Base-by-base conservation (phyloP, 108 stramenopile species). In the Aureococcus anophagefferens region DNA sequence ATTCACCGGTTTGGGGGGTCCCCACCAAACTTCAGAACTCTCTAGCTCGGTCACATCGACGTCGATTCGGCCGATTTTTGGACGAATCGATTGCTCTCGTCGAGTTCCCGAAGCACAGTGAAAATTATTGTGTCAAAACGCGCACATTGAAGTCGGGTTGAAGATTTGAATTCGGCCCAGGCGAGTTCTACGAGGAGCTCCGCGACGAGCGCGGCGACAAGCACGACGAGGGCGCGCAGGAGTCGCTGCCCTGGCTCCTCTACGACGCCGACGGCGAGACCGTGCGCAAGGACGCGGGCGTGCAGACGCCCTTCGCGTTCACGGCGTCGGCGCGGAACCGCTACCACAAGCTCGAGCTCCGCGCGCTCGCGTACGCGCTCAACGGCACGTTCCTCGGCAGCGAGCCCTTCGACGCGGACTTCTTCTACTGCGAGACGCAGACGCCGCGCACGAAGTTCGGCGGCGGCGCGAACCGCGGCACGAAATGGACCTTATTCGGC, bases 371-470 rank as follows among this genome's bases (percentile, higher is more conserved):
- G 66, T 91, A 85, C 76, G 72, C 76, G 0, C 28, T 89, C 0
- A 83, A 88, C 62, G 90, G 90, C 40, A 85, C 83, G 36, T 89
- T 88, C 74, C 46, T 86, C 5, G 88, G 87, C 33, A 62, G 82
- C 25, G 79, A 83, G 68, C 72, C 86, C 40, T 68, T 89, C 68
- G 40, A 74, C 16, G 87, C 83, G 33, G 80, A 88, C 75, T 82
- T 91, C 46, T 73, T 74, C 59, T 91, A 78, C 74, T 91, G 90
- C 75, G 69, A 62, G 18, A 59, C 37, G 31, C 30, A 30, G 17
- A 70, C 82, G 29, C 84, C 84, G 30, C 32, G 63, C 33, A 76
- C 76, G 25, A 46, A 25, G 46, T 67, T n/a, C 25, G 79, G 79
- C 5, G 79, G 76, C 7, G 83, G 79, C 0, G 30, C 63, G 28